Evolutionary conservation across 176 grass and related monocot species (phyloP), one percentile per base, ranked within the genome.

Genomic region (Sorghum bicolor): DNA sequence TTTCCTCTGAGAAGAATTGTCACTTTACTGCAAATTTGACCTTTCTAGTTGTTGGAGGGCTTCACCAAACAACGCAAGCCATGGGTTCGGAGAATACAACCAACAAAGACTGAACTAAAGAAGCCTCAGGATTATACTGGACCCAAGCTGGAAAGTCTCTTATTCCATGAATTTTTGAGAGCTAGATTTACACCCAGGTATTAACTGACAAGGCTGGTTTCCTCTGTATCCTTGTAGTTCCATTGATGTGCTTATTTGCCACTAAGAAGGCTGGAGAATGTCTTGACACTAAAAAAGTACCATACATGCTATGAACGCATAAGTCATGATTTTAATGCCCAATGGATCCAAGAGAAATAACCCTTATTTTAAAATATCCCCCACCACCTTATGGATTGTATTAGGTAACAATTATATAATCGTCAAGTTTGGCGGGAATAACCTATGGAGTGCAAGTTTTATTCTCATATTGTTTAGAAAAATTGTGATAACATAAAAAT

Each of bases 151-250:
- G 81, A 91, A 70, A 28, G 78, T 8, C 15, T 40, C 11, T 74
- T 92, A 37, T 94, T 94, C 74, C 4, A 39, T 45, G 79, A 94
- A 32, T 94, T 87, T 33, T 76, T 94, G 82, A 84, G 5, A 76
- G 68, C 82, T 52, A 82, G 84, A 85, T 94, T 94, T 72, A 75
- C 75, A 68, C 89, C 89, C 15, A 94, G 92, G 92, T 94, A 87
- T 52, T 70, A 28, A 28, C 63, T 61, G 11, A 34, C 8, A 44
- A 72, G 75, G 43, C 36, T 67, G 10, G 22, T 60, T 32, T 79
- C 22, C 30, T 75, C 14, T 79, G 20, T 41, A 81, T 79, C 3
- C 40, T 26, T 36, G 33, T 16, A 43, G 8, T 44, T 78, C 15
- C 5, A 38, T 30, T 78, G n/a, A 19, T 11, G 24, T 6, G 7